Evolutionary conservation across 306 rosid genomes (phyloP).

Genomic region (Geum urbanum): DNA sequence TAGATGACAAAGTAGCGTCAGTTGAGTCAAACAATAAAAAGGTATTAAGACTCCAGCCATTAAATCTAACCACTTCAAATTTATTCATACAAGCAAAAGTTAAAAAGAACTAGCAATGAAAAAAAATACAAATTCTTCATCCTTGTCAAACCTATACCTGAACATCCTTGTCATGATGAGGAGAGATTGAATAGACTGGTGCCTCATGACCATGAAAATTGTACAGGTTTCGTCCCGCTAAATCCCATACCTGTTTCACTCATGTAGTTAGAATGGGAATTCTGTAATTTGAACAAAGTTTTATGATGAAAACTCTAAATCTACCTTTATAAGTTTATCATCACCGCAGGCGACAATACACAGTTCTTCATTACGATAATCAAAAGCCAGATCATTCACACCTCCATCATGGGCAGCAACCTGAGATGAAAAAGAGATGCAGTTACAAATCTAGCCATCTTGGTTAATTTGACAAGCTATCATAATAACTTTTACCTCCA

Average conservation of each 20-base stretch:
- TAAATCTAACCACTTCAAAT: background rate
- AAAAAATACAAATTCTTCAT: background rate
- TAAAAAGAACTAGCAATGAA: background rate
- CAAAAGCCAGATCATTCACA: slow-evolving; percentile 92
- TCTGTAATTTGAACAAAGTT: slow-evolving; percentile 16
- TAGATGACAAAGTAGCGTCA: background rate
- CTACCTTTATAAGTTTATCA: slow-evolving; percentile 79
- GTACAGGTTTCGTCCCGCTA: slow-evolving; percentile 53
- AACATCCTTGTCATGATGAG: slow-evolving; percentile 84
- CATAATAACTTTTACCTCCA: slow-evolving; percentile 47
- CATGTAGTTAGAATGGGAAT: slow-evolving; percentile 23
- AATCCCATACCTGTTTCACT: slow-evolving; percentile 76
- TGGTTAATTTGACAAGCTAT: slow-evolving; percentile 22
- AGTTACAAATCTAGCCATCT: slow-evolving; percentile 23
- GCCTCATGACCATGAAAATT: slow-evolving; percentile 85
- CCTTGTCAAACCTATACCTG: slow-evolving; percentile 44
- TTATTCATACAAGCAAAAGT: background rate
- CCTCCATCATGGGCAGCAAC: slow-evolving; percentile 78
- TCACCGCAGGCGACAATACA: slow-evolving; percentile 88
- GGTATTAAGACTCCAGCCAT: background rate
- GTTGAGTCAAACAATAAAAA: background rate
- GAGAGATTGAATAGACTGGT: slow-evolving; percentile 81
- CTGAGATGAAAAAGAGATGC: slow-evolving; percentile 37
- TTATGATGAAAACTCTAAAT: slow-evolving; percentile 19
- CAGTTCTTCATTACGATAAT: slow-evolving; percentile 71